Conservation (phyloP, 1,284 basidiomycete genomes). For the Bondarzewia mesenterica region DNA sequence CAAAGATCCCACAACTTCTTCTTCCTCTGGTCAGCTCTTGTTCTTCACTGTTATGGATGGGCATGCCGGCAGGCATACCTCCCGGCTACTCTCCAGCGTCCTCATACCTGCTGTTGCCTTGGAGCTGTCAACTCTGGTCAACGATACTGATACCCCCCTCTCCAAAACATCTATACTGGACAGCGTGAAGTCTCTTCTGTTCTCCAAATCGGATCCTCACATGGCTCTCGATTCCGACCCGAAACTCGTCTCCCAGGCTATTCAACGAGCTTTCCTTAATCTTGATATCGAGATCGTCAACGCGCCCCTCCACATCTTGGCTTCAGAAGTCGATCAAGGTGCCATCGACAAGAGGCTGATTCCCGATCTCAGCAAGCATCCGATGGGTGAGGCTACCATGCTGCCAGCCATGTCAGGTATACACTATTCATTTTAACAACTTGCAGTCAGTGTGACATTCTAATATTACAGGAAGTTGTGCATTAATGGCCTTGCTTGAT, state of each 20-base stretch:
- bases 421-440: background rate
- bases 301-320: conserved; percentile 70
- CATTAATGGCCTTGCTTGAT: conserved; percentile 80
- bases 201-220: conserved; percentile 17
- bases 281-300: conserved; percentile 76
- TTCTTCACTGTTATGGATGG: conserved; percentile 93
- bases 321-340: conserved; percentile 43
- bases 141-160: conserved; percentile 23
- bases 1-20: conserved; percentile 47
- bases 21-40: conserved; percentile 61
- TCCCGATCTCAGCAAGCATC: conserved; percentile 66
- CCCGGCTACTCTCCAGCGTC: conserved; percentile 74
- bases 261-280: conserved; percentile 71
- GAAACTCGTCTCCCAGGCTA: conserved; percentile 56
- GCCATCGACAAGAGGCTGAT: conserved; percentile 41
- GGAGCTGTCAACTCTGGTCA: conserved; percentile 56
- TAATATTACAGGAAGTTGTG: conserved; percentile 66
- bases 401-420: conserved; percentile 72
- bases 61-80: conserved; percentile 82
- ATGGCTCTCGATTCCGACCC: conserved; percentile 47
- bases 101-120: conserved; percentile 84
- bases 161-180: conserved; percentile 27
- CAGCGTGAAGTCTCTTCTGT: conserved; percentile 33
- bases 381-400: conserved; percentile 61
- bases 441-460: conserved; percentile 8